Percentiles rank a stretch among this genome's conserved stretches.
These are phyloP conservation scores for Gossypium mustelinum DNA, from an alignment of 345 rosid species.

Conservation along the genomic window DNA sequence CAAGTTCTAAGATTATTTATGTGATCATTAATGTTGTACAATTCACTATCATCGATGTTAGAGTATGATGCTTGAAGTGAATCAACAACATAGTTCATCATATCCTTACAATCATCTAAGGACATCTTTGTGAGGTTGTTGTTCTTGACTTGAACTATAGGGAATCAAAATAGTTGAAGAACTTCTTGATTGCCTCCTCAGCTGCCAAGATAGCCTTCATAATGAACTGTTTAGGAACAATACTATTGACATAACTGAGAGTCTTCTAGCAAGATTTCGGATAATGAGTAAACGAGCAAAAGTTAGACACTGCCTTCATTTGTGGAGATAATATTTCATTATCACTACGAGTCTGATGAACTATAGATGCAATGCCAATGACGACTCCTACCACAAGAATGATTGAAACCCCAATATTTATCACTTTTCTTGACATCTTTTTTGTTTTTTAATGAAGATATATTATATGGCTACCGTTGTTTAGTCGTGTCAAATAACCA, in stretches of 20 bases:
- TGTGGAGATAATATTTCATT: conserved; percentile 15
- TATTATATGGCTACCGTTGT: too few relatives aligned
- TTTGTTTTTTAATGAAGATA: background rate
- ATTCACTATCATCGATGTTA: conserved; percentile 1
- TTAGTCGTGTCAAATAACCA: too few relatives aligned
- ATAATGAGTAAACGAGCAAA: conserved; percentile 45
- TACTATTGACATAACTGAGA: conserved; percentile 32
- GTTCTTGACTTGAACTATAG: conserved; percentile 4
- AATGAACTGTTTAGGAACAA: conserved; percentile 45
- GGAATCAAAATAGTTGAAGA: conserved; percentile 33
- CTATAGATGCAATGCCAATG: conserved; percentile 31
- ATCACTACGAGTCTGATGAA: background rate
- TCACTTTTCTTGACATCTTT: background rate
- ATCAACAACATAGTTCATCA: conserved; percentile 26
- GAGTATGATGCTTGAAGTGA: conserved; percentile 31
- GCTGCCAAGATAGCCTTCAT: conserved; percentile 42
- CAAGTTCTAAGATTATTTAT: too few relatives aligned
- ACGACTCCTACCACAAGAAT: conserved; percentile 43
- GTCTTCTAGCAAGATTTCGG: conserved; percentile 44
- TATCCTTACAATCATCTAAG: conserved; percentile 41
- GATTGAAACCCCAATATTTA: conserved; percentile 13
- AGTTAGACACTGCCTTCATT: conserved; percentile 31
- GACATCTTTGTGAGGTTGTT: conserved; percentile 12
- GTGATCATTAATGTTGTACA: too few relatives aligned
- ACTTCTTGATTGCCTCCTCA: conserved; percentile 27